Evolutionary conservation across 2,329 filamentous ascomycete genomes (phyloP).

Genomic region (Emergomyces pasteurianus): DNA sequence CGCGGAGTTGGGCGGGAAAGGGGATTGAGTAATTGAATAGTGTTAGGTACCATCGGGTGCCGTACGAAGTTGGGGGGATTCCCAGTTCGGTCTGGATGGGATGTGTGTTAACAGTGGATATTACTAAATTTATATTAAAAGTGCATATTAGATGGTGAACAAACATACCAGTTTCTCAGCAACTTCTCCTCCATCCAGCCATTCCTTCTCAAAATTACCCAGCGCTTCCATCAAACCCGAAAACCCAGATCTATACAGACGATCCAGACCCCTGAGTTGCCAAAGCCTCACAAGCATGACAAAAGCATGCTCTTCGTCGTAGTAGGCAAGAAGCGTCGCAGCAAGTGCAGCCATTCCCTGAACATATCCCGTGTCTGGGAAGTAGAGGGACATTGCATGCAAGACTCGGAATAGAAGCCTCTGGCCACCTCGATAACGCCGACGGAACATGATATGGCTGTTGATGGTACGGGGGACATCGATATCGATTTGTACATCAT

Average conservation of each 20-base stretch:
- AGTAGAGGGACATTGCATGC: slow-evolving; percentile 83
- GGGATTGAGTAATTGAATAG: slow-evolving; percentile 96
- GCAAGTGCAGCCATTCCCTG: slow-evolving; percentile 95
- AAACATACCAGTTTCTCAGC: slow-evolving; percentile 61
- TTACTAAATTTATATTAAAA: background rate
- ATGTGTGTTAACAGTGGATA: background rate
- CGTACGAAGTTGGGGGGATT: slow-evolving; percentile 85
- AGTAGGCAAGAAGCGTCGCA: slow-evolving; percentile 89
- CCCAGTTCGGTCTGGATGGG: slow-evolving; percentile 52
- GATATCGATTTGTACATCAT: slow-evolving; percentile 94
- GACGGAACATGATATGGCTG: slow-evolving; percentile 93
- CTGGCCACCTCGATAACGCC: slow-evolving; percentile 83
- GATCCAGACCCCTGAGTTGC: slow-evolving; percentile 74
- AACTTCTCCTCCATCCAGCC: slow-evolving; percentile 70
- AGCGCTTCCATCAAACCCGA: slow-evolving; percentile 75
- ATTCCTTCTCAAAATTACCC: slow-evolving; percentile 70
- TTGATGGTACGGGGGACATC: slow-evolving; percentile 93
- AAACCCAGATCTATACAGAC: slow-evolving; percentile 75
- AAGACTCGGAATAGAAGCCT: slow-evolving; percentile 83
- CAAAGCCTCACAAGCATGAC: slow-evolving; percentile 95
- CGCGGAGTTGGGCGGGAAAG: slow-evolving; percentile 81
- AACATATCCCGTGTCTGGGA: slow-evolving; percentile 84
- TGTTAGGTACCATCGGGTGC: slow-evolving; percentile 93
- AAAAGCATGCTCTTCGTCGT: slow-evolving; percentile 87
- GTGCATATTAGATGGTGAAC: background rate